Percentiles rank a stretch among this genome's conserved stretches.
phyloP scores from a whole-genome alignment of 176 grass and related monocot genomes.

The Dactylis glomerata region DNA sequence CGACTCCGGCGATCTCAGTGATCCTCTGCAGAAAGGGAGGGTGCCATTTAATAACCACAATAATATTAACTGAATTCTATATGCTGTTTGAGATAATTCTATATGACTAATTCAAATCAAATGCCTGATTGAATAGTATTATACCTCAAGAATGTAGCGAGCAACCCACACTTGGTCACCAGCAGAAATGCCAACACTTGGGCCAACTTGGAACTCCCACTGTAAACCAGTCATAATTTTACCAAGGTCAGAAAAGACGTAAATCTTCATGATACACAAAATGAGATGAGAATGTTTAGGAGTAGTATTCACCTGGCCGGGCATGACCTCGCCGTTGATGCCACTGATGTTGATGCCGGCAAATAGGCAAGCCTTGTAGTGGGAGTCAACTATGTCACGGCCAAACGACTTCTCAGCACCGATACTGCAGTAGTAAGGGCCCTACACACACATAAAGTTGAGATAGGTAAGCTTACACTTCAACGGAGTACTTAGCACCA shows the following conservation, averaged over 20 bases:
- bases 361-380: slow-evolving; percentile 93
- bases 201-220: slow-evolving; percentile 99
- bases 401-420: slow-evolving; percentile 92
- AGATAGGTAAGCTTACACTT: slow-evolving; percentile 4
- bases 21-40: slow-evolving; percentile 56
- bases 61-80: too few relatives aligned
- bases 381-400: slow-evolving; percentile 85
- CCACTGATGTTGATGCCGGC: slow-evolving; percentile 94
- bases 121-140: background rate
- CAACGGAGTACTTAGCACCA: slow-evolving; percentile 12
- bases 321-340: slow-evolving; percentile 99
- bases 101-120: background rate
- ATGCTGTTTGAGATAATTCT: too few relatives aligned
- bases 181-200: slow-evolving; percentile 70
- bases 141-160: slow-evolving; percentile 97
- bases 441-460: slow-evolving; percentile 34
- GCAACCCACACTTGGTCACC: slow-evolving; percentile 85
- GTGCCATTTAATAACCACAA: background rate
- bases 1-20: slow-evolving; percentile 91
- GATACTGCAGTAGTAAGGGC: slow-evolving; percentile 88
- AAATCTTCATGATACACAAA: background rate
- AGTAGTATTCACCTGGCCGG: slow-evolving; percentile 66
- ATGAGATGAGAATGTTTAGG: background rate
- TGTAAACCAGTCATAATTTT: slow-evolving; percentile 27
- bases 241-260: background rate